Base-by-base conservation (phyloP, 352 stramenopile genomes). In the Phytophthora nicotianae region DNA sequence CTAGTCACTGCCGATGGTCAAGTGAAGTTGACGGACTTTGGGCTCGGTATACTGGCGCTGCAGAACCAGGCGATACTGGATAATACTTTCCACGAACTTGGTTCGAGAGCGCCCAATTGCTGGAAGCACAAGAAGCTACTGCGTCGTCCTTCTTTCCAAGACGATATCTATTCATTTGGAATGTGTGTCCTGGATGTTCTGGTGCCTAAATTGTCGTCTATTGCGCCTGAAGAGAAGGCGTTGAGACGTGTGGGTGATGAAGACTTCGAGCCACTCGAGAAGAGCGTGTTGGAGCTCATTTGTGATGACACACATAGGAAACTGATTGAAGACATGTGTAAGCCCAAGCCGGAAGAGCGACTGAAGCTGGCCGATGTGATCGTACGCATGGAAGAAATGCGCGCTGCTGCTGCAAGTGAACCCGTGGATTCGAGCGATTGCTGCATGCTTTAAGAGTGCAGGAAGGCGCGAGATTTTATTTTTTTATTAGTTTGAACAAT, bases 11-110 rank as follows among this genome's bases (percentile, higher is more conserved):
- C 55, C 5, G 62, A 83, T 20, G 70, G 79, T 4, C 62, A 81
- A 2, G 79, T 86, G 23, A 93, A 94, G 47, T 72, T 96, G n/a
- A 74, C 78, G 1, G 84, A 94, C 60, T 93, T 93, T 71, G 82
- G 83, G 8, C 57, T 70, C 21, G 67, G 70, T 10, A 56, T 74
- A n/a, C 55, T 70, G 16, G 54, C 57, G 19, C 17, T 75, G 48
- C 67, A 75, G 33, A 65, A 69, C 37, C 40, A 64, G 37, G 35
- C 58, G 11, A 11, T 62, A 7, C 51, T 56, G 49, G 23, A 60
- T 5, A 42, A 57, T 6, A 50, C 55, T 5, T 71, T 71, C 20
- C 4, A 54, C 1, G 63, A 71, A 10, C 41, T 71, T 48, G 63
- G 63, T 7, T 75, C 62, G 67, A 48, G 67, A 17, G 67, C 67